Conservation (phyloP, 495 filamentous ascomycete genomes). For the Tuber brumale region DNA sequence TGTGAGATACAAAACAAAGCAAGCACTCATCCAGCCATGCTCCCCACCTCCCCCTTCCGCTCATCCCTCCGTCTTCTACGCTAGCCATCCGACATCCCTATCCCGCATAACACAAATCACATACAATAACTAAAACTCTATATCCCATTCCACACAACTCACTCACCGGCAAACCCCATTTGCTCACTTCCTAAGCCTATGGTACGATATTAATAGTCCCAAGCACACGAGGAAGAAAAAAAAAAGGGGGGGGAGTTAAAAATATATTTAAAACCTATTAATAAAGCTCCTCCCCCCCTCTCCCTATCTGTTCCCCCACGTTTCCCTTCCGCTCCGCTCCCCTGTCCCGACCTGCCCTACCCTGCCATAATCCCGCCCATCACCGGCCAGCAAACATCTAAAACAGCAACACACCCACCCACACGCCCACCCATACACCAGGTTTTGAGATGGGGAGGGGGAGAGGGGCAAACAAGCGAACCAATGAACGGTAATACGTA, state of each 20-base stretch:
- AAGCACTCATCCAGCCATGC: not conserved
- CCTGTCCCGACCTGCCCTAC: not conserved
- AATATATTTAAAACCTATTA: constrained; percentile 10
- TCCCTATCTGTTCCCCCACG: not conserved
- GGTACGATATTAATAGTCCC: not conserved
- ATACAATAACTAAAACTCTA: not conserved
- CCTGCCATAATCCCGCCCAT: not conserved
- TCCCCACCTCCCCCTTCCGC: not conserved
- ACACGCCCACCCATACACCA: not conserved
- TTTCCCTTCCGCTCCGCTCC: constrained; percentile 9
- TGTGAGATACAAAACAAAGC: not conserved
- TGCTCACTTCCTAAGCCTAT: not conserved
- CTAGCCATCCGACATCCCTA: not conserved
- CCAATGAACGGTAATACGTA: constrained; percentile 26
- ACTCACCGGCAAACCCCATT: not conserved
- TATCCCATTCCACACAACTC: not conserved
- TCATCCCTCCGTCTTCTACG: not conserved
- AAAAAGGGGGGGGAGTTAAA: constrained; percentile 6
- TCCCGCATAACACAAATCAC: not conserved
- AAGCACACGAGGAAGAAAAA: not conserved
- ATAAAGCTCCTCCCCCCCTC: not conserved
- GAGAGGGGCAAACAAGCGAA: constrained; percentile 29
- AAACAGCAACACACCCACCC: constrained; percentile 1
- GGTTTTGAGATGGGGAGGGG: not conserved
- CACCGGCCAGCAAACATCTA: not conserved